Evolutionary conservation across 2,329 filamentous ascomycete species (phyloP).

Genomic region (Alternaria atra): DNA sequence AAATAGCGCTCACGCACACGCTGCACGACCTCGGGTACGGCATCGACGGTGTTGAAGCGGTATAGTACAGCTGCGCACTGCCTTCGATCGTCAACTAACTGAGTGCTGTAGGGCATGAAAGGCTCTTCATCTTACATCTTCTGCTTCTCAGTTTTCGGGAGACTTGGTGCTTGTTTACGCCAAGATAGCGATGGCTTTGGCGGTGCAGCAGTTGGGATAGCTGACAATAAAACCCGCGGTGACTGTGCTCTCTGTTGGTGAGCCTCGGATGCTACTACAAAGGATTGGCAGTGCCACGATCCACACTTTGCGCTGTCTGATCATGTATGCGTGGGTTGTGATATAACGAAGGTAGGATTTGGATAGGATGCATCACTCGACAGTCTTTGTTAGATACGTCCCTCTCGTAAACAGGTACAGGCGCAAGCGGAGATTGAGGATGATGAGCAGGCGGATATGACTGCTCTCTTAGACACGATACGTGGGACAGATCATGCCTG

Average conservation of each 20-base stretch:
- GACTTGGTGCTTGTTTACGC: slow-evolving; percentile 30
- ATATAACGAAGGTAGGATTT: slow-evolving; percentile 8
- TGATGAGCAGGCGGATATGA: background rate
- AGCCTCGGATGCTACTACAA: slow-evolving; percentile 21
- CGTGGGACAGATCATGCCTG: slow-evolving; percentile 25
- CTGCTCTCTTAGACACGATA: slow-evolving; percentile 26
- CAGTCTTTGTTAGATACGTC: slow-evolving; percentile 5
- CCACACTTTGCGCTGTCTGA: slow-evolving; percentile 39
- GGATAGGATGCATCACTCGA: slow-evolving; percentile 25
- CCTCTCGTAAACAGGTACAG: slow-evolving; percentile 3
- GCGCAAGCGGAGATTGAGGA: background rate
- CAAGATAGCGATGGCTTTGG: slow-evolving; percentile 32
- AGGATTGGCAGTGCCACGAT: slow-evolving; percentile 27
- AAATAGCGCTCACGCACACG: slow-evolving; percentile 75
- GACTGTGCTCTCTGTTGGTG: slow-evolving; percentile 9
- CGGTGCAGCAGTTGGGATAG: slow-evolving; percentile 24
- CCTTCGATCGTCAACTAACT: slow-evolving; percentile 85
- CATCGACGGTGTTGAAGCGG: slow-evolving; percentile 85
- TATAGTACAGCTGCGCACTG: slow-evolving; percentile 80
- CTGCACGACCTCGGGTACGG: slow-evolving; percentile 71
- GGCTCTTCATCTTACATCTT: slow-evolving; percentile 84
- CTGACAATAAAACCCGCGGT: slow-evolving; percentile 31
- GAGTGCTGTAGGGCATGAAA: too few relatives aligned
- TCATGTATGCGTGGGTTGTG: slow-evolving; percentile 12
- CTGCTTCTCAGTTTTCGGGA: slow-evolving; percentile 75